Evolutionary conservation across 371 early-diverging fungal genomes (phyloP).

Genomic region (Chytridiales sp.): DNA sequence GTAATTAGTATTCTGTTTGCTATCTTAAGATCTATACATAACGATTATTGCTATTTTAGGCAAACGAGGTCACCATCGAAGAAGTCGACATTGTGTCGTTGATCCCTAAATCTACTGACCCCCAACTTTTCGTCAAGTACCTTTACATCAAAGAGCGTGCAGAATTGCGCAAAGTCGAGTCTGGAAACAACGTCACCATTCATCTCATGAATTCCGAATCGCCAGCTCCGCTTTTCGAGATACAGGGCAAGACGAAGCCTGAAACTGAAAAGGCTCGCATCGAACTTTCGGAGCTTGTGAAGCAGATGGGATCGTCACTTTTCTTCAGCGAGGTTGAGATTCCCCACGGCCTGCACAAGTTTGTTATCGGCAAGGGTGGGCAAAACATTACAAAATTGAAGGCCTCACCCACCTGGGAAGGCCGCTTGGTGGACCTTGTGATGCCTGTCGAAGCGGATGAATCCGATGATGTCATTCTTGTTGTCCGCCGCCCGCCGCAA

Average conservation of each 20-base stretch:
- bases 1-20: slow-evolving; percentile 61
- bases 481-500: slow-evolving; percentile 47
- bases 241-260: slow-evolving; percentile 43
- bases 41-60: slow-evolving; percentile 31
- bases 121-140: slow-evolving; percentile 37
- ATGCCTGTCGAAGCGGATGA: slow-evolving; percentile 68
- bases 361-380: slow-evolving; percentile 78
- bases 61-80: slow-evolving; percentile 40
- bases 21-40: no score
- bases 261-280: slow-evolving; percentile 37
- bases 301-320: slow-evolving; percentile 31
- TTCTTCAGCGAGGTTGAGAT: slow-evolving; percentile 72
- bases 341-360: slow-evolving; percentile 75
- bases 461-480: slow-evolving; percentile 64
- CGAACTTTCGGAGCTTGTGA: slow-evolving; percentile 29
- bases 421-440: slow-evolving; percentile 62
- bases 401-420: slow-evolving; percentile 37
- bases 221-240: slow-evolving; percentile 32
- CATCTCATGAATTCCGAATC: slow-evolving; percentile 8
- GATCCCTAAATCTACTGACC: slow-evolving; percentile 30
- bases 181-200: slow-evolving; percentile 37
- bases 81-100: slow-evolving; percentile 39
- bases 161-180: slow-evolving; percentile 43
- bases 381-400: slow-evolving; percentile 58
- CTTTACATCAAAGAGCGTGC: slow-evolving; percentile 44